phyloP scores from a whole-genome alignment of 345 rosid genomes.

The Rhodamnia rubescens region DNA sequence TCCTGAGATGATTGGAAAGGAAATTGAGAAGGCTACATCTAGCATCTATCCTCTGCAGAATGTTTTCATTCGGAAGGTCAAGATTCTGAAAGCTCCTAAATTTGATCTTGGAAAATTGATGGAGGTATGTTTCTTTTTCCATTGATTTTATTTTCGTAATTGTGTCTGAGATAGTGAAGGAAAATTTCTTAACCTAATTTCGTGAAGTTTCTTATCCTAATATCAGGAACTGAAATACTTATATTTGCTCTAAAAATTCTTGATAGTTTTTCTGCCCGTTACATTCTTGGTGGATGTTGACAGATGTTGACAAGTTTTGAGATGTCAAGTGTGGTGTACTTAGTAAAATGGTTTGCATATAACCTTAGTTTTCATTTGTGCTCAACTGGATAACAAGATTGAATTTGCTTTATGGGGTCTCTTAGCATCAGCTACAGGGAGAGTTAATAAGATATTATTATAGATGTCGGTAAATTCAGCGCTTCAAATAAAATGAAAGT shows the following conservation, averaged over 20 bases:
- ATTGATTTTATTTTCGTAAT: neutral
- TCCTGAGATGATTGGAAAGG: constrained; percentile 79
- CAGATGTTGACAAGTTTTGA: neutral
- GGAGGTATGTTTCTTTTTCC: constrained; percentile 36
- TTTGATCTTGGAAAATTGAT: constrained; percentile 95
- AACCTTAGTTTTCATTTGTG: neutral
- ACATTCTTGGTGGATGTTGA: neutral
- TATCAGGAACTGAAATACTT: neutral
- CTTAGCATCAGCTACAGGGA: neutral
- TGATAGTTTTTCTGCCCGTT: neutral
- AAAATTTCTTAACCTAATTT: neutral
- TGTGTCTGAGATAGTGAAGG: neutral
- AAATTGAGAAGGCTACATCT: constrained; percentile 79
- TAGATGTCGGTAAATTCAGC: neutral
- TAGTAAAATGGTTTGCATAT: neutral
- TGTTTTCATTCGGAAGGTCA: constrained; percentile 85
- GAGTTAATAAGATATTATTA: neutral
- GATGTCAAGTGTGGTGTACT: neutral
- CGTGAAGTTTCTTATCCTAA: neutral
- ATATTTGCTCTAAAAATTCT: neutral
- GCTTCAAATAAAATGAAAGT: neutral
- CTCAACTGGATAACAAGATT: neutral
- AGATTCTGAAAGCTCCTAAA: constrained; percentile 91
- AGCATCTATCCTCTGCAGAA: constrained; percentile 84
- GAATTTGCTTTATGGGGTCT: neutral